Base-by-base conservation (phyloP, 225 moss, liverwort and hornwort species). In the Ulota crispa region DNA sequence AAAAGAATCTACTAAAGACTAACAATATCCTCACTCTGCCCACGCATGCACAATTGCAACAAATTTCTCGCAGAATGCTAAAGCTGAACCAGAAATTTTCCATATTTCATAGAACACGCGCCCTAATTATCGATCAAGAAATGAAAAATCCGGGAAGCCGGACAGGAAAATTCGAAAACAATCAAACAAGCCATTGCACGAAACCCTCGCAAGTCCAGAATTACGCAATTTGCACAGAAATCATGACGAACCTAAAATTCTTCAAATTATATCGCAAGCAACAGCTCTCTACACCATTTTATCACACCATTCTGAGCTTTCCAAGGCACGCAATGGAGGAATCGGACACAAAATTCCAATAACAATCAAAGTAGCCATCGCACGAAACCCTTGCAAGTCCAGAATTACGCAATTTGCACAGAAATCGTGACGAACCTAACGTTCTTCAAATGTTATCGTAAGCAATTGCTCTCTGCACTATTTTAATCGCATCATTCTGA, bases 161-260 rank as follows among this genome's bases (percentile, higher is more conserved):
- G 65, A 39, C 50, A 50, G 9, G 1, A 42, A 82, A 68, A 34
- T 39, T 18, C 27, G 72, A 65, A 63, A 23, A 42, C 39, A 31
- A 36, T 26, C 23, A 59, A 31, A 32, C 3, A 16, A 55, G 4
- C 7, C 5, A 37, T 60, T 14, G 30, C 47, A 47, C 14, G 16
- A 73, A 85, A 85, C 67, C 85, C 82, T 77, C 47, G 26, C 81
- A 74, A 16, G 9, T 56, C 43, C 24, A 16, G 27, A 57, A 57
- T 59, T 28, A 66, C 30, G 24, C n/a, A 72, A 81, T 60, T 55
- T 55, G 28, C 30, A 26, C 52, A 52, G 39, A 78, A 39, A 82
- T 62, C 45, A 11, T 68, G 26, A n/a, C 9, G n/a, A 67, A 32
- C 55, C 54, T 59, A 8, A 30, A 50, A 24, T 63, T n/a, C 70